Base-by-base conservation (phyloP, 75 land plant genomes). In the Picea glauca region DNA sequence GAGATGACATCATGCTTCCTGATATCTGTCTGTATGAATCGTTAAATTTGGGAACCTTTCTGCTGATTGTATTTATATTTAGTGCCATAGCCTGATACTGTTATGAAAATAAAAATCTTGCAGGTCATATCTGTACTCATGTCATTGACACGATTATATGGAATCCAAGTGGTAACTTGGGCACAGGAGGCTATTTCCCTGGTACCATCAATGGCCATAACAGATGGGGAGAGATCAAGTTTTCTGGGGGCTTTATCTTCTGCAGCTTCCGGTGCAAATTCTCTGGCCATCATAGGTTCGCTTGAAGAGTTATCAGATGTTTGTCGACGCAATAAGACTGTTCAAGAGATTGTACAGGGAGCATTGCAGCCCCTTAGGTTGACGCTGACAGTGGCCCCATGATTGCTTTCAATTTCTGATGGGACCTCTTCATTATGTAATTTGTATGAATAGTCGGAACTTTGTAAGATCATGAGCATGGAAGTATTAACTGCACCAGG, bases 221-320 rank as follows among this genome's bases (percentile, higher is more conserved):
- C 92, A n/a, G 98, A 97, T 54, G 79, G 79, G 2, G 99, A 97
- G 76, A 78, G 91, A 6, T 78, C 85, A 50, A 90, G 84, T 77
- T 95, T 97, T 76, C 75, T 97, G 56, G 85, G 88, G 62, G 93
- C 96, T 65, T 60, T 97, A 33, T 83, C 91, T 7, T 88, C 92
- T 6, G 93, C 85, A 26, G 89, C 93, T 57, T 79, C 90, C 14
- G 99, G 95, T 23, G 80, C 84, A 31, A 85, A 83, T 61, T 62
- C 84, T 26, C 76, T 80, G 21, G 50, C 85, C 1, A 58, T 95
- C 33, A 80, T 80, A 9, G 83, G 60, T 26, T 92, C 91, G 1
- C 81, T 97, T n/a, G 98, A 97, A 78, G 98, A 97, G 78, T 75
- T 97, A 13, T 95, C 99, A 58, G 98, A 95, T 79, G 96, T 97